Percentiles rank a stretch among this genome's conserved stretches.
phyloP scores from a whole-genome alignment of 2,329 filamentous ascomycete genomes.

The Colletotrichum acutatum region DNA sequence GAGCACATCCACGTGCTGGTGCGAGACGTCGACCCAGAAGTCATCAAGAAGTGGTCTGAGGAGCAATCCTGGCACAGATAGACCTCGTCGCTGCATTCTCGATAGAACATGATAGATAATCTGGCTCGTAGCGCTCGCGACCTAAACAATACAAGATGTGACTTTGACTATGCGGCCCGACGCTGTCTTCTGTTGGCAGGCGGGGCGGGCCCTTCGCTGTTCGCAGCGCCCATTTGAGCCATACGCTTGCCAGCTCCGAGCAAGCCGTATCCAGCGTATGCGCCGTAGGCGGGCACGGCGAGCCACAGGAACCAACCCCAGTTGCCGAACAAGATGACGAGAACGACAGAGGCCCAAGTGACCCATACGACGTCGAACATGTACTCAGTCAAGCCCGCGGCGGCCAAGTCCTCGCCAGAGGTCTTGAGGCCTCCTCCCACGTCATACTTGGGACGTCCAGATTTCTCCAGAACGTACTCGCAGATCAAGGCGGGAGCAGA shows the following conservation, averaged over 20 bases:
- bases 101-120: conserved; percentile 17
- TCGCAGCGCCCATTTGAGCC: conserved; percentile 56
- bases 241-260: conserved; percentile 65
- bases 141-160: background rate
- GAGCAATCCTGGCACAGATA: conserved; percentile 53
- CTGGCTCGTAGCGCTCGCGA: background rate
- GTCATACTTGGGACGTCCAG: conserved; percentile 82
- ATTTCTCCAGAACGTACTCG: conserved; percentile 86
- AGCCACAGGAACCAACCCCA: conserved; percentile 72
- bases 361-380: conserved; percentile 98
- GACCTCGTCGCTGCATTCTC: conserved; percentile 17
- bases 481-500: conserved; percentile 81
- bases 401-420: conserved; percentile 88
- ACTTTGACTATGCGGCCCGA: conserved; percentile 57
- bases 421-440: conserved; percentile 75
- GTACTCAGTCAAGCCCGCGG: conserved; percentile 92
- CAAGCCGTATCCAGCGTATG: conserved; percentile 64
- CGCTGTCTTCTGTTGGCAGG: conserved; percentile 65
- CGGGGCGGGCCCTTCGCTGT: conserved; percentile 43
- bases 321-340: conserved; percentile 84
- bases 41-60: conserved; percentile 65
- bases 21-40: conserved; percentile 61
- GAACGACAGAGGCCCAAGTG: conserved; percentile 81
- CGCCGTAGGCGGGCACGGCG: conserved; percentile 65
- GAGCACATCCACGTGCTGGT: conserved; percentile 90